These are phyloP conservation scores for Skeletonema potamos DNA, from an alignment of 108 stramenopile genomes.

Conservation along the genomic window DNA sequence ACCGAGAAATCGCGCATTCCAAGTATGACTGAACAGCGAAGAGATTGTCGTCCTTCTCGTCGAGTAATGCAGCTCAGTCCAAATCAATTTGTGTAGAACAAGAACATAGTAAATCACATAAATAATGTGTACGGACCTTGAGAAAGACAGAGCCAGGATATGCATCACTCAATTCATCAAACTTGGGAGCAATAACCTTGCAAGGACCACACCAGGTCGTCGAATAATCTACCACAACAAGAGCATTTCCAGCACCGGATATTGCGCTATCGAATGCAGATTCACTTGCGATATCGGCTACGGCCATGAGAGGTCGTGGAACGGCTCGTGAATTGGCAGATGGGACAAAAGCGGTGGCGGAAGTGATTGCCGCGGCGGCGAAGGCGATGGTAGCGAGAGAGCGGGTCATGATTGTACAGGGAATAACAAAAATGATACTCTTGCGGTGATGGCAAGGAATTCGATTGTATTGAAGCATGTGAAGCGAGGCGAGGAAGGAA, in stretches of 20 bases:
- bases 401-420: conserved; percentile 30
- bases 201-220: conserved; percentile 98
- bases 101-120: background rate
- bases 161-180: conserved; percentile 82
- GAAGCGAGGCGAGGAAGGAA: background rate
- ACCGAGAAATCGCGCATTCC: background rate
- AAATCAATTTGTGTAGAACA: background rate
- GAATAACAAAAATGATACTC: background rate
- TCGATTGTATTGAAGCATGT: background rate
- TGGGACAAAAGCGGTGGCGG: conserved; percentile 18
- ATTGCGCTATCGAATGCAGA: conserved; percentile 74
- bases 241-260: conserved; percentile 44
- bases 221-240: conserved; percentile 94
- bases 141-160: conserved; percentile 84
- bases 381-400: conserved; percentile 25
- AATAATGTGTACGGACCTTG: conserved; percentile 63
- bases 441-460: background rate
- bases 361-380: conserved; percentile 14
- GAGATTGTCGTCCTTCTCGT: too few species aligned
- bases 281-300: conserved; percentile 70
- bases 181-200: conserved; percentile 89
- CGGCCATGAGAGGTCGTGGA: conserved; percentile 51
- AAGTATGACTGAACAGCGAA: background rate
- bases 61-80: too few species aligned
- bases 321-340: background rate